Percentiles rank a stretch among this genome's conserved stretches.
Evolutionary conservation across 2,329 filamentous ascomycete genomes (phyloP).

Genomic region (Coniochaeta pulveracea): DNA sequence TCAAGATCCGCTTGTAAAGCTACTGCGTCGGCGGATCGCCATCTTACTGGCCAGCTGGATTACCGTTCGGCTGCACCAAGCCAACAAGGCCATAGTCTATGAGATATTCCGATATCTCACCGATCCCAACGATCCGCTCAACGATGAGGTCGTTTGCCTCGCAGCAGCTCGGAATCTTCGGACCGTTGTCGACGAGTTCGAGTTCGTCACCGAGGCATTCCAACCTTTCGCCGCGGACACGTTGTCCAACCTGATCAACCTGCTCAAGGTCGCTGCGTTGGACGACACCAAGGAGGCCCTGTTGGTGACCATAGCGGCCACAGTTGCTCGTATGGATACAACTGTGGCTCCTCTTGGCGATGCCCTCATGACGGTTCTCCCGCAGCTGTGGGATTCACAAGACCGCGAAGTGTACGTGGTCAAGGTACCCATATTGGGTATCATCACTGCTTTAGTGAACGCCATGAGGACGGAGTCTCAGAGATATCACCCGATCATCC

Average conservation of each 20-base stretch:
- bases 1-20: constrained; percentile 52
- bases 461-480: constrained; percentile 71
- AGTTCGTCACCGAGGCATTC: constrained; percentile 65
- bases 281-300: constrained; percentile 87
- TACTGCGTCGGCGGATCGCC: constrained; percentile 76
- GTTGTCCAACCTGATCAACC: constrained; percentile 58
- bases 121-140: constrained; percentile 62
- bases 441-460: constrained; percentile 74
- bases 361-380: constrained; percentile 69
- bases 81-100: constrained; percentile 65
- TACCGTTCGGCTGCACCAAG: constrained; percentile 58
- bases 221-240: constrained; percentile 65
- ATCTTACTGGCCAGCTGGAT: constrained; percentile 89
- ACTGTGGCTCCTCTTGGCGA: constrained; percentile 60
- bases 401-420: constrained; percentile 76
- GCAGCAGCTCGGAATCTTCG: constrained; percentile 82
- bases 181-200: constrained; percentile 71
- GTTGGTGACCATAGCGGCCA: constrained; percentile 70
- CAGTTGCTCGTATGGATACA: constrained; percentile 73
- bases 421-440: constrained; percentile 84
- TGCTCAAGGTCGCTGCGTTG: constrained; percentile 70
- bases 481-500: constrained; percentile 66
- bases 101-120: constrained; percentile 84
- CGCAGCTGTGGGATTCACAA: constrained; percentile 73
- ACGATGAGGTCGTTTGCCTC: constrained; percentile 85